A percentile compares a stretch with the other conserved stretches of the same genome.
These are phyloP conservation scores for Ephemerocybe angulata DNA, from an alignment of 768 basidiomycete genomes.

Conservation along the genomic window DNA sequence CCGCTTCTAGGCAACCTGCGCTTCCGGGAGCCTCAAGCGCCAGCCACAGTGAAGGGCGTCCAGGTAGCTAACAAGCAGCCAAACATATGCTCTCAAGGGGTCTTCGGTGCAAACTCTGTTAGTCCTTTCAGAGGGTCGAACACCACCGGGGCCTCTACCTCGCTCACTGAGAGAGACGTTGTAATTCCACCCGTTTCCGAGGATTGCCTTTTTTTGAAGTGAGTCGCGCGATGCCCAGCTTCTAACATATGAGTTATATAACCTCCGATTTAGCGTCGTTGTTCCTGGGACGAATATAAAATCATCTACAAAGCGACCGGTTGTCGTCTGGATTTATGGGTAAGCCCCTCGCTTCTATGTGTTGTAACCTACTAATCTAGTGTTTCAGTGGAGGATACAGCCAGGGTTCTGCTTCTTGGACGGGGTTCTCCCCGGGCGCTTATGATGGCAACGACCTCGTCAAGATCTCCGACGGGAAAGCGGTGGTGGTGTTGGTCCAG, in stretches of 20 bases:
- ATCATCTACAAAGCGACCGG: constrained; percentile 25
- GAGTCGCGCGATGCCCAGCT: background rate
- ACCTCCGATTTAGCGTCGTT: constrained; percentile 26
- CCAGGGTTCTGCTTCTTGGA: no score
- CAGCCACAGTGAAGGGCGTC: background rate
- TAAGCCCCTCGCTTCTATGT: constrained; percentile 13
- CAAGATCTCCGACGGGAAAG: constrained; percentile 28
- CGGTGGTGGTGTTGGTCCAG: constrained; percentile 38
- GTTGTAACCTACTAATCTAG: background rate
- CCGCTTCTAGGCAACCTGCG: constrained; percentile 4
- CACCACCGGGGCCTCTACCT: background rate
- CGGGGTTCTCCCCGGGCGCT: constrained; percentile 27
- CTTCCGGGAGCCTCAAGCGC: constrained; percentile 8
- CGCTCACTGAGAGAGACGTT: constrained; percentile 1
- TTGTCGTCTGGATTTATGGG: constrained; percentile 44
- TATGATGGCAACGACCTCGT: constrained; percentile 34
- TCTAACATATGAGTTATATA: background rate
- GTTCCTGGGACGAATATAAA: constrained; percentile 24
- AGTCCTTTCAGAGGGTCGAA: constrained; percentile 14
- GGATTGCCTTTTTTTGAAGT: constrained; percentile 42
- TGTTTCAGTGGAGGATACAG: constrained; percentile 30
- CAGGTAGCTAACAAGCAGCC: constrained; percentile 3
- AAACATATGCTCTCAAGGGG: constrained; percentile 2
- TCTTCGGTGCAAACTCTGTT: constrained; percentile 2
- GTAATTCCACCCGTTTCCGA: constrained; percentile 21